Evolutionary conservation across 768 basidiomycete species (phyloP).

Genomic region (Paxillus ammoniavirescens): DNA sequence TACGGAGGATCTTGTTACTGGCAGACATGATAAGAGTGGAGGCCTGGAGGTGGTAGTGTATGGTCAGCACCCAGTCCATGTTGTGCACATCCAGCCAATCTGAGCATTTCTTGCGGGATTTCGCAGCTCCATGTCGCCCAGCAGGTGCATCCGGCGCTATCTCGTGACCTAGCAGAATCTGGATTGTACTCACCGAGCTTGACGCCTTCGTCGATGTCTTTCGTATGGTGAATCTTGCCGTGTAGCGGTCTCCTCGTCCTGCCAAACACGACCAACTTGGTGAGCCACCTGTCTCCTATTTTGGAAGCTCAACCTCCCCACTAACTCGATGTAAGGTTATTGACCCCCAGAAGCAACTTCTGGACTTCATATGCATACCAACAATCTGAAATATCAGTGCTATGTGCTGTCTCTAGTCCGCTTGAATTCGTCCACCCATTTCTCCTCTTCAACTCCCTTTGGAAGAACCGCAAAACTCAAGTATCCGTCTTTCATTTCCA

Average conservation of each 20-base stretch:
- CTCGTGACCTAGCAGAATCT: slow-evolving; percentile 20
- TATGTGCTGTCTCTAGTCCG: slow-evolving; percentile 36
- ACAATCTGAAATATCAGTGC: background rate
- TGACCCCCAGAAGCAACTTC: background rate
- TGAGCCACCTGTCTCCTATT: slow-evolving; percentile 1
- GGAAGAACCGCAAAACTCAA: slow-evolving; percentile 78
- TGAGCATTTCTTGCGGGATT: slow-evolving; percentile 22
- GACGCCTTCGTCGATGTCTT: slow-evolving; percentile 55
- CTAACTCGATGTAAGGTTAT: background rate
- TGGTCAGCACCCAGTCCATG: slow-evolving; percentile 44
- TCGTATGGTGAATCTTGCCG: slow-evolving; percentile 13
- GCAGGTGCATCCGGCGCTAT: slow-evolving; percentile 18
- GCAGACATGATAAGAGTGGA: slow-evolving; percentile 55
- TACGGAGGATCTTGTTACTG: slow-evolving; percentile 88
- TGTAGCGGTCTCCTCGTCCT: slow-evolving; percentile 5
- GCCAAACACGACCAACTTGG: slow-evolving; percentile 32
- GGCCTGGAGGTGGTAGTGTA: slow-evolving; percentile 15
- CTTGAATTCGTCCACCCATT: slow-evolving; percentile 91
- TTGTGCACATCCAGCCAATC: slow-evolving; percentile 56
- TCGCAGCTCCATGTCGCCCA: slow-evolving; percentile 16
- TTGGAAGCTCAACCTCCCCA: slow-evolving; percentile 11
- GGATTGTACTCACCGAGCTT: slow-evolving; percentile 64
- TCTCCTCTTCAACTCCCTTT: slow-evolving; percentile 71
- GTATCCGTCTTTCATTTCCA: slow-evolving; percentile 82
- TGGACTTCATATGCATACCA: no score